phyloP scores from a whole-genome alignment of 768 basidiomycete genomes.

The Lentinula edodes region DNA sequence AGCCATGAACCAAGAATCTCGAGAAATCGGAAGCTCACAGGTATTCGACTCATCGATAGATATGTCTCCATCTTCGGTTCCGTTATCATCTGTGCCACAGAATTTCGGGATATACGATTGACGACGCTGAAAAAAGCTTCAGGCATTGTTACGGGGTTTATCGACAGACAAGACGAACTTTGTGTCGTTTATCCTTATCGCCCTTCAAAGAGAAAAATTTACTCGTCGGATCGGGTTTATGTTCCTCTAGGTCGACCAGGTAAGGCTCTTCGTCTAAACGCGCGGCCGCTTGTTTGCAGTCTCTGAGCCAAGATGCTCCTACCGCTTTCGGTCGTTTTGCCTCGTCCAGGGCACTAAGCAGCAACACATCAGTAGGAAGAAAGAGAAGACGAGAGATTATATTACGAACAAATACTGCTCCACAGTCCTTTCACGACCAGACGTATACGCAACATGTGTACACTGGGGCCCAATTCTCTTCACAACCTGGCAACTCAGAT shows the following conservation, averaged over 20 bases:
- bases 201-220: neutral
- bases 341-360: slow-evolving; percentile 51
- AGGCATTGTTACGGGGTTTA: neutral
- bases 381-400: neutral
- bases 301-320: slow-evolving; percentile 86
- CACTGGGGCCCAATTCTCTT: slow-evolving; percentile 64
- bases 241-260: slow-evolving; percentile 56
- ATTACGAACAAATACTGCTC: slow-evolving; percentile 57
- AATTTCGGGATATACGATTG: slow-evolving; percentile 69
- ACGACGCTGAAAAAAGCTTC: slow-evolving; percentile 44
- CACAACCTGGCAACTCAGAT: slow-evolving; percentile 38
- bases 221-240: slow-evolving; percentile 48
- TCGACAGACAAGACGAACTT: slow-evolving; percentile 34
- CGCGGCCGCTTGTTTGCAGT: slow-evolving; percentile 68
- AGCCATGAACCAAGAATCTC: slow-evolving; percentile 11
- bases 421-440: slow-evolving; percentile 70
- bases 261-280: slow-evolving; percentile 59
- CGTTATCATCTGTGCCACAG: slow-evolving; percentile 20
- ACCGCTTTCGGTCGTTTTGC: slow-evolving; percentile 67
- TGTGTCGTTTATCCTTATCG: slow-evolving; percentile 25
- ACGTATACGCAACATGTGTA: slow-evolving; percentile 85
- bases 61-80: slow-evolving; percentile 26
- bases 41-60: slow-evolving; percentile 41
- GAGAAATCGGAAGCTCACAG: slow-evolving; percentile 25
- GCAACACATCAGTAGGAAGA: neutral